Conservation (phyloP, 768 basidiomycete genomes). For the Chalciporus sphaerocephalus region DNA sequence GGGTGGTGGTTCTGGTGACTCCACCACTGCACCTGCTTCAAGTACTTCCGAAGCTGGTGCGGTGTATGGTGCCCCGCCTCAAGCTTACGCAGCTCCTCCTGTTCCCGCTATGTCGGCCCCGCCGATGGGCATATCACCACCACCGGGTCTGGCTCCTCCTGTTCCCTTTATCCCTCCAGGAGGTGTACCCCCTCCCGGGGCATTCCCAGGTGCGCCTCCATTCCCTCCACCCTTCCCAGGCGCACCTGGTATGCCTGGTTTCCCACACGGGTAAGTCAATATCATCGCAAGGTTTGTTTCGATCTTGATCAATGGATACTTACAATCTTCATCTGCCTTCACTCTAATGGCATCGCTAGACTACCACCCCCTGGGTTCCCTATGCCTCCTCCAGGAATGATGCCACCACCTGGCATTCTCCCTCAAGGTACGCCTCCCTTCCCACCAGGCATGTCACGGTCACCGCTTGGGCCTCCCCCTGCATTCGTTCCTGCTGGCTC, state of each 20-base stretch:
- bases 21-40: conserved; percentile 30
- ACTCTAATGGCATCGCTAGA: conserved; percentile 25
- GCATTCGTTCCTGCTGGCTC: conserved; percentile 33
- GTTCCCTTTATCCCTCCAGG: conserved; percentile 37
- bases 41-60: conserved; percentile 41
- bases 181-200: conserved; percentile 34
- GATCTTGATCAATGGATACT: conserved; percentile 17
- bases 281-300: conserved; percentile 11
- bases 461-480: conserved; percentile 33
- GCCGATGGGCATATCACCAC: conserved; percentile 33
- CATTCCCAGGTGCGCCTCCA: conserved; percentile 35
- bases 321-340: conserved; percentile 11
- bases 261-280: conserved; percentile 53
- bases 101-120: conserved; percentile 27
- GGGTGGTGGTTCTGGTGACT: conserved; percentile 49
- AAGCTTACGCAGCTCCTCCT: conserved; percentile 55
- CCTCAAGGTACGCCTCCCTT: conserved; percentile 38
- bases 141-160: conserved; percentile 40
- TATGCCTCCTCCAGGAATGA: conserved; percentile 42
- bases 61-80: conserved; percentile 73
- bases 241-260: conserved; percentile 45
- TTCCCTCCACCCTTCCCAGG: conserved; percentile 41
- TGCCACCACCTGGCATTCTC: conserved; percentile 33
- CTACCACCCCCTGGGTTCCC: conserved; percentile 54
- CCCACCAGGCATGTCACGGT: conserved; percentile 35